Percentiles rank a stretch among this genome's conserved stretches.
Conservation (phyloP, 768 basidiomycete genomes). For the Thelephora ganbajun region DNA sequence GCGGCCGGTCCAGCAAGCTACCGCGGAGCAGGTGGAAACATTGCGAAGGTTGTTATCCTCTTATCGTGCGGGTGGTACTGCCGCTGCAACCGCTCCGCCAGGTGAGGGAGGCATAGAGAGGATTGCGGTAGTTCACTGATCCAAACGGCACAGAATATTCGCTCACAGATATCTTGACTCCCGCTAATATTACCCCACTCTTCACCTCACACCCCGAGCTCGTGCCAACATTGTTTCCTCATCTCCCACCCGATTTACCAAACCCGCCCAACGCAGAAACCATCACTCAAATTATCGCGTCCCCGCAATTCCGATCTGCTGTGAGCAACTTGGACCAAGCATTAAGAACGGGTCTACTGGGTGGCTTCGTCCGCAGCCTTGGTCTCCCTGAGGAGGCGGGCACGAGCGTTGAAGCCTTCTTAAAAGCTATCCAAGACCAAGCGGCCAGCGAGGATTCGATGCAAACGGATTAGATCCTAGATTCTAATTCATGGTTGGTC, state of each 20-base stretch:
- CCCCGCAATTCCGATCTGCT: conserved; percentile 72
- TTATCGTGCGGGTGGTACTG: not conserved
- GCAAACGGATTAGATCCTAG: conserved; percentile 54
- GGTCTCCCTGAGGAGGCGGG: conserved; percentile 83
- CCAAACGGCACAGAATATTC: conserved; percentile 33
- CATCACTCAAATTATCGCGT: conserved; percentile 63
- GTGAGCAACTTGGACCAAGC: conserved; percentile 77
- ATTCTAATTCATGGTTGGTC: not conserved
- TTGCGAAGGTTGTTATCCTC: not conserved
- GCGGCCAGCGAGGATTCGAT: conserved; percentile 51
- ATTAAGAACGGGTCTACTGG: conserved; percentile 65
- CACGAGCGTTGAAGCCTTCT: conserved; percentile 59
- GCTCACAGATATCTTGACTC: conserved; percentile 64
- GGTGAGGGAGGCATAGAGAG: not conserved
- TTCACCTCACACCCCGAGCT: conserved; percentile 60
- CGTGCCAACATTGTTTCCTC: conserved; percentile 57
- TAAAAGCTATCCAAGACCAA: conserved; percentile 70
- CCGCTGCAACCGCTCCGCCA: not conserved
- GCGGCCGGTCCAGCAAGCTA: conserved; percentile 4
- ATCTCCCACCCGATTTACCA: conserved; percentile 70
- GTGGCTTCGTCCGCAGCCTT: conserved; percentile 58
- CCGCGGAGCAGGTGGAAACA: not conserved
- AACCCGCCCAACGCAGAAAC: conserved; percentile 53
- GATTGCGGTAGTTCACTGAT: not conserved
- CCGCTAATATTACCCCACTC: conserved; percentile 56